Evolutionary conservation across 352 stramenopile genomes (phyloP).

Genomic region (Paralagenidium karlingii): DNA sequence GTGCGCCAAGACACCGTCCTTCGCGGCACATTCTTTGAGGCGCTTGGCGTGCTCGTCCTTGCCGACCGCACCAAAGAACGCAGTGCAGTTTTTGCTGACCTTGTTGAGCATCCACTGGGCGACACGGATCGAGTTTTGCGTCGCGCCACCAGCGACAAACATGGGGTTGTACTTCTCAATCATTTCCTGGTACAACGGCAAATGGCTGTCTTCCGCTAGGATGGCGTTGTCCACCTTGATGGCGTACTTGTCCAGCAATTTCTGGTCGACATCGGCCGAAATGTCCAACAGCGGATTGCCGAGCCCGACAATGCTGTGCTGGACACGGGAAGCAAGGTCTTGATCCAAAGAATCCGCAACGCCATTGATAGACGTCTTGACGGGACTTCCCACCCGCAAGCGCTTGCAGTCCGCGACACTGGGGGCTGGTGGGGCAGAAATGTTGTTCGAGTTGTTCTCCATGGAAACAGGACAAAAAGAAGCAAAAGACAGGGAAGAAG

Average conservation of each 20-base stretch:
- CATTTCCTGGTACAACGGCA: conserved; percentile 94
- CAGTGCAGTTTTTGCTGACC: conserved; percentile 70
- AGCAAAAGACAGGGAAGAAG: no score
- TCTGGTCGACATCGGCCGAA: conserved; percentile 86
- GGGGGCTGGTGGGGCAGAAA: no score
- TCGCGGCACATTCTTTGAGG: conserved; percentile 87
- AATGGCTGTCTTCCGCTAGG: conserved; percentile 96
- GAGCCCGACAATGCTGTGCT: conserved; percentile 87
- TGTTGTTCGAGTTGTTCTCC: no score
- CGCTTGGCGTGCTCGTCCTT: conserved; percentile 90
- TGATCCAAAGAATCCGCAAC: neutral
- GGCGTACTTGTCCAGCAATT: conserved; percentile 95
- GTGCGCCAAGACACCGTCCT: conserved; percentile 93
- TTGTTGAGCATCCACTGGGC: conserved; percentile 98
- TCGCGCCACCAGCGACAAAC: conserved; percentile 97
- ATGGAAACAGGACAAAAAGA: no score
- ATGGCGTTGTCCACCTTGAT: conserved; percentile 94
- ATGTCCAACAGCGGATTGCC: conserved; percentile 99
- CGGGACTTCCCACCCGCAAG: no score
- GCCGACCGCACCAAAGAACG: conserved; percentile 96
- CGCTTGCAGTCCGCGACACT: no score
- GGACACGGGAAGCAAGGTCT: conserved; percentile 1
- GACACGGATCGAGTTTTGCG: conserved; percentile 99
- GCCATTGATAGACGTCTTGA: no score
- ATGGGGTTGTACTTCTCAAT: conserved; percentile 82